A percentile compares a stretch with the other conserved stretches of the same genome.
Conservation (phyloP, 2,329 filamentous ascomycete genomes). For the Grosmannia clavigera region DNA sequence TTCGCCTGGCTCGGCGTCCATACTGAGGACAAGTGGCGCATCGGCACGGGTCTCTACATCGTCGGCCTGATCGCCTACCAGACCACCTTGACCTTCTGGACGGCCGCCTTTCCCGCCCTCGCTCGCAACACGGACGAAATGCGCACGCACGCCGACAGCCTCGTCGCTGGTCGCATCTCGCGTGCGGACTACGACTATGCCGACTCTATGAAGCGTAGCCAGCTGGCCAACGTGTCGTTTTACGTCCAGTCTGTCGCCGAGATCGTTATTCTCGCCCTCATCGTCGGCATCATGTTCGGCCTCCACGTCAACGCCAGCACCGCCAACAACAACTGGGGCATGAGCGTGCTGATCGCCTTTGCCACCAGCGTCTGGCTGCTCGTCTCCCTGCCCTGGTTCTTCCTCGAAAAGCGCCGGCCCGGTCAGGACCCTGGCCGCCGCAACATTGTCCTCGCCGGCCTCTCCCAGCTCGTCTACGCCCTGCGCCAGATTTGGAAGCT, state of each 20-base stretch:
- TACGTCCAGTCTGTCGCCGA: background rate
- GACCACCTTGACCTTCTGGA: background rate
- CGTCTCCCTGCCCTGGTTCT: slow-evolving; percentile 13
- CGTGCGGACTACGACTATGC: background rate
- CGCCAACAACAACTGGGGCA: slow-evolving; percentile 1
- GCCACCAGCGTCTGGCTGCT: slow-evolving; percentile 1
- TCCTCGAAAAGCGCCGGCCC: slow-evolving; percentile 14
- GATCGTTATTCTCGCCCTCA: slow-evolving; percentile 1
- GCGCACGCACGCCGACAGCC: background rate
- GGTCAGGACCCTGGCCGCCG: slow-evolving; percentile 8
- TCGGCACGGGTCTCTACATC: slow-evolving; percentile 1
- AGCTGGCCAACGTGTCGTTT: slow-evolving; percentile 2
- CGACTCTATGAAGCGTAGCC: slow-evolving; percentile 2
- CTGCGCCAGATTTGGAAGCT: background rate
- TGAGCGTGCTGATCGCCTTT: background rate
- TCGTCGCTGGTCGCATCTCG: background rate
- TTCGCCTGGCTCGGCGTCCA: slow-evolving; percentile 3
- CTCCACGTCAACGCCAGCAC: background rate
- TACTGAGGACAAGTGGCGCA: background rate
- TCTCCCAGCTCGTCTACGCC: background rate
- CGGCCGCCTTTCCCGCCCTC: background rate
- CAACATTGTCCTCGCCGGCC: background rate
- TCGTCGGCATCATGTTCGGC: slow-evolving; percentile 1
- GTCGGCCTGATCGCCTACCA: slow-evolving; percentile 2
- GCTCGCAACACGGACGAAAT: background rate